phyloP scores from a whole-genome alignment of 1,139 yeast species.

The Kazachstania sp. region DNA sequence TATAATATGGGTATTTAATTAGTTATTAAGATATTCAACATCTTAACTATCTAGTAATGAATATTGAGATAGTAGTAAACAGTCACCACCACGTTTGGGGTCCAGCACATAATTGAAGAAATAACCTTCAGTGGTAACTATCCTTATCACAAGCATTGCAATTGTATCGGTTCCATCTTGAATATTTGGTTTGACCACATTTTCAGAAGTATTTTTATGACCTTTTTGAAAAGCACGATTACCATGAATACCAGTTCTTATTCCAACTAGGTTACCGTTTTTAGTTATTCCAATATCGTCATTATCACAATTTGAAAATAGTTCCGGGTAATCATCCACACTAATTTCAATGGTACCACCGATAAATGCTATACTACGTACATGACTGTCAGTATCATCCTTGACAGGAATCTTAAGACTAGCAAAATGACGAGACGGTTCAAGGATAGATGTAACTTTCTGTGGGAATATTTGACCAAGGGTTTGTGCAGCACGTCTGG shows the following conservation, averaged over 20 bases:
- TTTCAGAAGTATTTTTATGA: not conserved
- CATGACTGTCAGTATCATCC: constrained; percentile 7
- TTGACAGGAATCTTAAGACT: constrained; percentile 68
- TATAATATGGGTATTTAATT: no score
- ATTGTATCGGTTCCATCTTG: constrained; percentile 20
- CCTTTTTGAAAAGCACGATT: not conserved
- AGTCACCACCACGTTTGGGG: constrained; percentile 89
- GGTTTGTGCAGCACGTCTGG: constrained; percentile 73
- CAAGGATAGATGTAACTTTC: constrained; percentile 74
- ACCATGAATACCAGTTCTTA: not conserved
- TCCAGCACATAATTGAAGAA: constrained; percentile 81
- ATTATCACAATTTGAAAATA: constrained; percentile 10
- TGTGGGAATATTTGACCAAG: constrained; percentile 78
- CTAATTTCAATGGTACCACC: constrained; percentile 17
- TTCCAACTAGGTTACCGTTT: not conserved
- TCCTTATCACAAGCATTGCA: constrained; percentile 33
- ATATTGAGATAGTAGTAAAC: constrained; percentile 68
- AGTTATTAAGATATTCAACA: not conserved
- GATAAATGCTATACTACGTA: constrained; percentile 14
- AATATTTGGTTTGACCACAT: not conserved
- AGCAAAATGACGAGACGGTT: constrained; percentile 92
- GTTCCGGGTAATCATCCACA: constrained; percentile 18
- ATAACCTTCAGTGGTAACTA: constrained; percentile 80
- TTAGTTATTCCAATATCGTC: not conserved
- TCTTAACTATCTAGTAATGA: constrained; percentile 28